Base-by-base conservation (phyloP, 1,284 basidiomycete species). In the Porogramme epimiltina region DNA sequence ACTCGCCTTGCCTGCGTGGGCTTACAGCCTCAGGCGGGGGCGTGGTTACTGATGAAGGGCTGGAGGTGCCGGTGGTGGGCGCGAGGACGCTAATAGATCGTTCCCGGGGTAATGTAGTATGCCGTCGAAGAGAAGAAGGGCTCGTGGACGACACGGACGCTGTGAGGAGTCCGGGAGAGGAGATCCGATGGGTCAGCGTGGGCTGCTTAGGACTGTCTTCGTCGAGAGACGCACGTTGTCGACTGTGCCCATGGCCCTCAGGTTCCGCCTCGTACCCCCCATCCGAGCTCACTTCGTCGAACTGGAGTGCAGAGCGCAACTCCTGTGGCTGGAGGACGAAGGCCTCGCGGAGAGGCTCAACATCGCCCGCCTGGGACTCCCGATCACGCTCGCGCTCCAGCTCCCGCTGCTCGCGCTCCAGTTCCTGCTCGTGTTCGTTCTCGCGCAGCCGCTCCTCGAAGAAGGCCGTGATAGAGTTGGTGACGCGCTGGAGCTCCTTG, bases 401-500 rank as follows among this genome's bases (percentile, higher is more conserved):
- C 61, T 81, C 81, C 57, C 79, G 74, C 58, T 79, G 73, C 59
- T 87, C 85, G 52, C 83, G 78, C 68, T 90, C 85, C 25, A 73
- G 68, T 66, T 87, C 72, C 55, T 70, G 70, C 62, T 78, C 88
- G 60, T 82, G 80, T 67, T 91, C 88, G 52, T 76, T 79, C 56
- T 90, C 86, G 46, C 88, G 78, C 44, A 96, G 80, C 59, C 88
- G 83, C 64, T 93, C 88, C 72, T 99, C 96, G 61, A 98, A 97
- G 73, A 93, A 98, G 25, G 84, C 73, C 55, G 95, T 96, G 76
- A 99, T 95, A 52, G 87, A 91, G 67, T 91, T 88, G 48, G 96
- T 91, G 64, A 98, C 91, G 62, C 92, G 88, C 66, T 89, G 86
- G 11, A 99, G 82, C 66, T 97, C 94, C 73, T 91, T 91, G 80